A percentile compares a stretch with the other conserved stretches of the same genome.
These are phyloP conservation scores for Lactifluus hygrophoroides DNA, from an alignment of 768 basidiomycete genomes.

Conservation along the genomic window DNA sequence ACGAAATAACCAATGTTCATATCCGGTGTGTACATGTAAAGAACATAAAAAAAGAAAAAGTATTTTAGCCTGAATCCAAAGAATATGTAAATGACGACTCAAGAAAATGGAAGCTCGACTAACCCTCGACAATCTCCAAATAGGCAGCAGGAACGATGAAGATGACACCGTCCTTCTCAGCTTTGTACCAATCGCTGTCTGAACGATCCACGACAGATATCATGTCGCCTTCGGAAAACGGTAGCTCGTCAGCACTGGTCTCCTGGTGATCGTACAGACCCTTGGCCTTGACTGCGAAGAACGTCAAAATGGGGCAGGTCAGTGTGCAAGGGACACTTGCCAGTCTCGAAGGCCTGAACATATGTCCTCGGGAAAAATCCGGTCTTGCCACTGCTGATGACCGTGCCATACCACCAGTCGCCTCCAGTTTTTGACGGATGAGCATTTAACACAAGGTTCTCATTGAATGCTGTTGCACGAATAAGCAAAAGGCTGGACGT, in stretches of 20 bases:
- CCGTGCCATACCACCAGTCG: conserved; percentile 91
- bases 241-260: conserved; percentile 68
- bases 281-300: conserved; percentile 51
- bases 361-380: conserved; percentile 93
- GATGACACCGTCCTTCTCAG: conserved; percentile 75
- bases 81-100: conserved; percentile 51
- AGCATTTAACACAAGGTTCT: conserved; percentile 69
- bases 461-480: conserved; percentile 53
- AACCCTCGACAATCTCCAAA: conserved; percentile 81
- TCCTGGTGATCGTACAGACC: conserved; percentile 76
- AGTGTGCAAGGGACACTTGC: conserved; percentile 36
- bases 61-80: conserved; percentile 73
- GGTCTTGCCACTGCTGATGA: conserved; percentile 50
- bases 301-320: conserved; percentile 4
- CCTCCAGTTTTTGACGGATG: conserved; percentile 80
- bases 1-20: conserved; percentile 18
- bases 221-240: conserved; percentile 73
- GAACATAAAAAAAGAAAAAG: conserved; percentile 48
- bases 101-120: conserved; percentile 55
- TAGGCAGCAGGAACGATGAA: conserved; percentile 92
- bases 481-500: conserved; percentile 8
- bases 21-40: conserved; percentile 23
- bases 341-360: conserved; percentile 58
- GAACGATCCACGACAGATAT: conserved; percentile 72
- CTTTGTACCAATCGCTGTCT: conserved; percentile 95